phyloP scores from a whole-genome alignment of 768 basidiomycete species.

The Tricholoma hemisulphureum region DNA sequence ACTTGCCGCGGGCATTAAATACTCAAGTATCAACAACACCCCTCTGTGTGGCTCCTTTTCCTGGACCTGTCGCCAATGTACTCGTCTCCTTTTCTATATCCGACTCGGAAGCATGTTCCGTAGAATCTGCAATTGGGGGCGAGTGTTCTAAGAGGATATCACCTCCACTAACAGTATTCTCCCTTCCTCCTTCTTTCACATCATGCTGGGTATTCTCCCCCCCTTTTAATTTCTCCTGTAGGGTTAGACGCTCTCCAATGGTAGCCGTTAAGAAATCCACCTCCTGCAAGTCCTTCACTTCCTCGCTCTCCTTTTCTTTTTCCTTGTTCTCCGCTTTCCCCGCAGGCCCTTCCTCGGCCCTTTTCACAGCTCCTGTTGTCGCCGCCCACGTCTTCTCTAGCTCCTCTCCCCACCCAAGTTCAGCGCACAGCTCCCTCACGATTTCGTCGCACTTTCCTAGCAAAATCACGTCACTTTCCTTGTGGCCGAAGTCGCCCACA shows the following conservation, averaged over 20 bases:
- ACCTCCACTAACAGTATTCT: not conserved
- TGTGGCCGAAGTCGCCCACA: conserved; percentile 64
- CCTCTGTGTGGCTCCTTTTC: too few species aligned
- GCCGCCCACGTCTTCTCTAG: conserved; percentile 53
- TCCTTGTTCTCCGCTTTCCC: conserved; percentile 6
- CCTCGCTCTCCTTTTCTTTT: conserved; percentile 3
- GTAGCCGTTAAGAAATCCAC: conserved; percentile 34
- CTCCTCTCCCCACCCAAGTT: conserved; percentile 75
- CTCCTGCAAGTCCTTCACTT: conserved; percentile 26
- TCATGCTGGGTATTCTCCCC: not conserved
- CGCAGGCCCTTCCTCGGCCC: conserved; percentile 5
- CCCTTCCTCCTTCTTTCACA: not conserved
- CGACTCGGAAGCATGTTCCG: not conserved
- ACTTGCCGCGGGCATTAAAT: too few species aligned
- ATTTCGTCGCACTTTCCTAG: conserved; percentile 73
- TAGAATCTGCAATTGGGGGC: not conserved
- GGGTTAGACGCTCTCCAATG: conserved; percentile 29
- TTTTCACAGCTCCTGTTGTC: conserved; percentile 34
- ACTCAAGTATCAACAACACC: too few species aligned
- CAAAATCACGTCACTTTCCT: conserved; percentile 57
- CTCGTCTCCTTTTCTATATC: not conserved
- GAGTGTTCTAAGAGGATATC: not conserved
- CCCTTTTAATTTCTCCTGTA: conserved; percentile 15
- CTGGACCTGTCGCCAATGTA: not conserved
- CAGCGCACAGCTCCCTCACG: conserved; percentile 56